These are phyloP conservation scores for Penicillium sp. DNA, from an alignment of 2,329 filamentous ascomycete species.

Conservation along the genomic window DNA sequence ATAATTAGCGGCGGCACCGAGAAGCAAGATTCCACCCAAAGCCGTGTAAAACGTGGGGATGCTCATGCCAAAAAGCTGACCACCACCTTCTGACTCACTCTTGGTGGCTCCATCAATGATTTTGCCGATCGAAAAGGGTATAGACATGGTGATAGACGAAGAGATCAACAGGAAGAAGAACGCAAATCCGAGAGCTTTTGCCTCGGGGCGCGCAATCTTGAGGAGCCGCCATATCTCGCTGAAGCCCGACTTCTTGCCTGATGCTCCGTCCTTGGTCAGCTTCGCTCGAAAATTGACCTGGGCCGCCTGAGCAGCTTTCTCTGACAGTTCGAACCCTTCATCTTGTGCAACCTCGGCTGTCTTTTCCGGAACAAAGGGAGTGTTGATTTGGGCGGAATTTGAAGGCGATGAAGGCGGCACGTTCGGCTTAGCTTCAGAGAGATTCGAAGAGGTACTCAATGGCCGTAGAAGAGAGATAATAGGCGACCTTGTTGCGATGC, in stretches of 20 bases:
- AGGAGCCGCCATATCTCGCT: conserved; percentile 80
- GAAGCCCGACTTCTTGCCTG: conserved; percentile 53
- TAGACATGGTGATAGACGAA: conserved; percentile 88
- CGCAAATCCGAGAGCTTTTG: conserved; percentile 68
- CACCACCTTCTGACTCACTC: conserved; percentile 55
- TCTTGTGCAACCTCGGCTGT: conserved; percentile 54
- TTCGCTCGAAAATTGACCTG: conserved; percentile 85
- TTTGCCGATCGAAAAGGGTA: conserved; percentile 93
- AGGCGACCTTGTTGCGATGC: conserved; percentile 10
- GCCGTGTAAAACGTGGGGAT: conserved; percentile 83
- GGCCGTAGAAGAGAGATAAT: conserved; percentile 21
- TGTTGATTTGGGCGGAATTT: conserved; percentile 18
- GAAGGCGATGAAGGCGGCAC: conserved; percentile 12
- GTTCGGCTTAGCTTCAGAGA: conserved; percentile 22
- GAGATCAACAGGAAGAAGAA: conserved; percentile 83
- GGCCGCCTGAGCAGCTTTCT: conserved; percentile 78
- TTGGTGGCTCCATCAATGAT: conserved; percentile 89
- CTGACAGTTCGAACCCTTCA: conserved; percentile 63
- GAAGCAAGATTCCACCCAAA: conserved; percentile 66
- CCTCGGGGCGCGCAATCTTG: conserved; percentile 81
- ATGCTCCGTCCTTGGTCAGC: conserved; percentile 70
- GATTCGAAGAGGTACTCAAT: conserved; percentile 23
- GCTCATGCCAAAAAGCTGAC: conserved; percentile 73
- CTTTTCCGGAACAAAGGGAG: conserved; percentile 34
- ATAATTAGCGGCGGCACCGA: conserved; percentile 88